Conservation (phyloP, 768 basidiomycete genomes). For the Amylocystis lapponica region DNA sequence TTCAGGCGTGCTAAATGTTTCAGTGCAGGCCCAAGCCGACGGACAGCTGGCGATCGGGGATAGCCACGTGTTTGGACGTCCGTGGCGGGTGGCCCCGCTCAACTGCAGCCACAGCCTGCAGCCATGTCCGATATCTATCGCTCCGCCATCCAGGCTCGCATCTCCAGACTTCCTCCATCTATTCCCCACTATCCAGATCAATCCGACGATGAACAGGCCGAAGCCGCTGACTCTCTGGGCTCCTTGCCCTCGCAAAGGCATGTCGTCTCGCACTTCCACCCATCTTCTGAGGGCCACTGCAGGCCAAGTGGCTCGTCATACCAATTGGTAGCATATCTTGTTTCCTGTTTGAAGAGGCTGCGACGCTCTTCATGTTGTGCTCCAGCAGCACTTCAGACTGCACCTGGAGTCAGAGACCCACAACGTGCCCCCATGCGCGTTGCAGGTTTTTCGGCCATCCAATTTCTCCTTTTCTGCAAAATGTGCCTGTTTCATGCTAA, state of each 20-base stretch:
- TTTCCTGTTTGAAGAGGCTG: neutral
- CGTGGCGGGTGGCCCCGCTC: too few species aligned
- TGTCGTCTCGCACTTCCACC: too few species aligned
- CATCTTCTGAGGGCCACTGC: too few species aligned
- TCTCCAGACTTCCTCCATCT: conserved; percentile 68
- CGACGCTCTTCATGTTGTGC: neutral
- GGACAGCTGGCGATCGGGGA: too few species aligned
- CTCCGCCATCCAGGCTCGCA: conserved; percentile 68
- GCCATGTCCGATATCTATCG: conserved; percentile 72
- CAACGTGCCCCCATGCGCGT: too few species aligned
- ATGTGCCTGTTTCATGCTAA: neutral
- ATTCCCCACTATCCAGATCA: conserved; percentile 39
- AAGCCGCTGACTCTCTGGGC: conserved; percentile 53
- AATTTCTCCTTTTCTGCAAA: too few species aligned
- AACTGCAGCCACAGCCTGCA: too few species aligned
- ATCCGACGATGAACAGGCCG: conserved; percentile 45
- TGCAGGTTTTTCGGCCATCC: too few species aligned
- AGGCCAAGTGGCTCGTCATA: too few species aligned
- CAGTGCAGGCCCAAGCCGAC: neutral
- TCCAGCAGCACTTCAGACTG: neutral
- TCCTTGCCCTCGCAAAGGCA: conserved; percentile 45
- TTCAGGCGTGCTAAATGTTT: neutral
- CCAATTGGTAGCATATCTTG: conserved; percentile 50
- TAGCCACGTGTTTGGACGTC: too few species aligned
- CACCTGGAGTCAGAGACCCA: too few species aligned